These are phyloP conservation scores for Cladosporium sphaerospermum DNA, from an alignment of 2,329 filamentous ascomycete species.

Conservation along the genomic window DNA sequence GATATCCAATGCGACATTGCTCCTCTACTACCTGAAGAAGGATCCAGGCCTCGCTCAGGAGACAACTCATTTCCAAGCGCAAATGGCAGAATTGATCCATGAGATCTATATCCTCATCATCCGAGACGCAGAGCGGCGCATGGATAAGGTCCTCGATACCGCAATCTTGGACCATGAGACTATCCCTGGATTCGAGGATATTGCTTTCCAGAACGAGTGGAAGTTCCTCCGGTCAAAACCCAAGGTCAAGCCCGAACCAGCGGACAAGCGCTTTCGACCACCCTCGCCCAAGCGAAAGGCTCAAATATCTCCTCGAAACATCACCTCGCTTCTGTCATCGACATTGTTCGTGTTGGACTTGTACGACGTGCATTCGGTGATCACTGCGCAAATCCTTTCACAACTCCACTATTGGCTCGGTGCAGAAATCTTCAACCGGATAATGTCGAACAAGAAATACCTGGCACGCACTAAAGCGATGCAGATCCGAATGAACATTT, in stretches of 20 bases:
- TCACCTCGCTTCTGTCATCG: conserved; percentile 90
- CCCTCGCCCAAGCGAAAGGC: conserved; percentile 89
- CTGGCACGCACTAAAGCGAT: conserved; percentile 95
- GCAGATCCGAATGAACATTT: conserved; percentile 99
- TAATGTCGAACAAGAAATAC: conserved; percentile 95
- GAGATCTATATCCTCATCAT: conserved; percentile 99
- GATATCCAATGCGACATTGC: conserved; percentile 92
- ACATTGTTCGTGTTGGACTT: conserved; percentile 95
- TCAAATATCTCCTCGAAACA: conserved; percentile 87
- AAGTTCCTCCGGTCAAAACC: conserved; percentile 90
- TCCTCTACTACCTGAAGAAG: conserved; percentile 97
- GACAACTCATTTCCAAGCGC: conserved; percentile 83
- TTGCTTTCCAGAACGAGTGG: conserved; percentile 97
- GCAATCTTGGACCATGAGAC: conserved; percentile 98
- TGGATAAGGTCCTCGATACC: conserved; percentile 89
- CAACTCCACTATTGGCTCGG: conserved; percentile 96
- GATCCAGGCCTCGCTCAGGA: conserved; percentile 73
- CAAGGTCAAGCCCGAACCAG: conserved; percentile 79
- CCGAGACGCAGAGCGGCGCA: conserved; percentile 84
- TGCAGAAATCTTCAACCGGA: conserved; percentile 92
- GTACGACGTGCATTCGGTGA: conserved; percentile 98
- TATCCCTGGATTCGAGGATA: conserved; percentile 93
- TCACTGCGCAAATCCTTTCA: conserved; percentile 82
- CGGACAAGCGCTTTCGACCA: conserved; percentile 84
- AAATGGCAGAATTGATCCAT: conserved; percentile 90